These are phyloP conservation scores for Naganishia antarctica DNA, from an alignment of 768 basidiomycete species.

Conservation along the genomic window DNA sequence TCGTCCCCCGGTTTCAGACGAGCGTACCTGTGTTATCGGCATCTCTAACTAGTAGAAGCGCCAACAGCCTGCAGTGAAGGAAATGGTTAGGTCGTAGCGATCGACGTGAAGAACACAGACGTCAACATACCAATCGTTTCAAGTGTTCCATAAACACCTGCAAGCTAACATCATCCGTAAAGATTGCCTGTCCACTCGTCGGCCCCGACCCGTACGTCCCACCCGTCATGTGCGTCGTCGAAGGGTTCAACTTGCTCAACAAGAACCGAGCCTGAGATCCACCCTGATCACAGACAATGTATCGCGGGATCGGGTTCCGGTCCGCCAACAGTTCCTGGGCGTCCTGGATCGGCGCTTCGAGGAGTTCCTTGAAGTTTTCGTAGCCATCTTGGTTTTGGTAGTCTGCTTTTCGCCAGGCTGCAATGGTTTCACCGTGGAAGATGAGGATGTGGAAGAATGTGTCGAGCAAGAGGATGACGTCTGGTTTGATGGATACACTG, in stretches of 20 bases:
- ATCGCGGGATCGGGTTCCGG: slow-evolving; percentile 93
- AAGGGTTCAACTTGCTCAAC: slow-evolving; percentile 91
- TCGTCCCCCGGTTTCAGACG: too few species aligned
- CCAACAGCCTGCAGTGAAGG: slow-evolving; percentile 46
- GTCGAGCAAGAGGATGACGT: slow-evolving; percentile 91
- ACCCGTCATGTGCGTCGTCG: slow-evolving; percentile 81
- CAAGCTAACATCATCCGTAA: slow-evolving; percentile 87
- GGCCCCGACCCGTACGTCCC: slow-evolving; percentile 75
- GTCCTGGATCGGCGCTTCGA: slow-evolving; percentile 78
- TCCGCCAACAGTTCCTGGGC: slow-evolving; percentile 93
- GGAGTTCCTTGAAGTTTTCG: slow-evolving; percentile 93
- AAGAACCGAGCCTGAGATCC: slow-evolving; percentile 98
- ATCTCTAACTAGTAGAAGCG: slow-evolving; percentile 47
- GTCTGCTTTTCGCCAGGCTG: slow-evolving; percentile 95
- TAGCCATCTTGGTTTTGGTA: slow-evolving; percentile 99
- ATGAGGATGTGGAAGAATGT: slow-evolving; percentile 99
- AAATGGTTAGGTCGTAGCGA: not conserved
- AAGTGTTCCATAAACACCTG: slow-evolving; percentile 97
- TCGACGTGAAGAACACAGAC: not conserved
- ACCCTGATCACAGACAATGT: slow-evolving; percentile 95
- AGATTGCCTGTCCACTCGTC: slow-evolving; percentile 77
- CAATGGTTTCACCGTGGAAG: slow-evolving; percentile 96
- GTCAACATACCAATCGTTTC: slow-evolving; percentile 65
- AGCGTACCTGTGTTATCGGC: too few species aligned
- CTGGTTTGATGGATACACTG: slow-evolving; percentile 94